Conservation (phyloP, 108 stramenopile genomes). For the Fistulifera solaris region DNA sequence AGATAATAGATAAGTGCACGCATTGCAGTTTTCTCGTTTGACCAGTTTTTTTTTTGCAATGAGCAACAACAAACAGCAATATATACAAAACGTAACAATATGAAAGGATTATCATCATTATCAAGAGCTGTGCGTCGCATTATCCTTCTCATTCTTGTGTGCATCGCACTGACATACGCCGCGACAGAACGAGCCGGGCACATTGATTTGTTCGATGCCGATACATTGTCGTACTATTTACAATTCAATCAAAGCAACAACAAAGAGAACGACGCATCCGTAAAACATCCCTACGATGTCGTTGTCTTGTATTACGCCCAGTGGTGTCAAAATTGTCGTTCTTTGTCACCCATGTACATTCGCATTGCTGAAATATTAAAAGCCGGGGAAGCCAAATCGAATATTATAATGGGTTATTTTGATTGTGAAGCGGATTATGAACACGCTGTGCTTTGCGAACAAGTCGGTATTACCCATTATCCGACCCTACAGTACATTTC, state of each 20-base stretch:
- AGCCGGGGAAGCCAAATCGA: conserved; percentile 42
- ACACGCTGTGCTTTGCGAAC: conserved; percentile 41
- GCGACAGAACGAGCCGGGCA: conserved; percentile 31
- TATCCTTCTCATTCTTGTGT: too few species aligned
- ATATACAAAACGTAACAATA: too few species aligned
- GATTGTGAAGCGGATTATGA: conserved; percentile 60
- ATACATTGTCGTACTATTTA: conserved; percentile 65
- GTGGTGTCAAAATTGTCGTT: conserved; percentile 62
- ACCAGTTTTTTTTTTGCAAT: too few species aligned
- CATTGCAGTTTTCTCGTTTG: too few species aligned
- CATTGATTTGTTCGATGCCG: conserved; percentile 74
- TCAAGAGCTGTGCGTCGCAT: too few species aligned
- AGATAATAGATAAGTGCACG: too few species aligned
- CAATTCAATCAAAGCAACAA: conserved; percentile 43
- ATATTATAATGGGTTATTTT: conserved; percentile 66
- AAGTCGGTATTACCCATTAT: conserved; percentile 42
- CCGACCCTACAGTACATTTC: conserved; percentile 74
- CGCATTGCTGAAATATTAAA: conserved; percentile 45
- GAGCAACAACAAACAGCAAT: too few species aligned
- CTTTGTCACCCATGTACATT: conserved; percentile 61
- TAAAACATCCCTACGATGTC: conserved; percentile 54
- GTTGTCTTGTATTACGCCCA: conserved; percentile 80
- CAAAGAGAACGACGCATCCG: conserved; percentile 20
- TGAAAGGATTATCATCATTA: too few species aligned
- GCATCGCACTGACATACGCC: neutral